phyloP scores from a whole-genome alignment of 2,329 filamentous ascomycete species.

The Truncatella angustata region DNA sequence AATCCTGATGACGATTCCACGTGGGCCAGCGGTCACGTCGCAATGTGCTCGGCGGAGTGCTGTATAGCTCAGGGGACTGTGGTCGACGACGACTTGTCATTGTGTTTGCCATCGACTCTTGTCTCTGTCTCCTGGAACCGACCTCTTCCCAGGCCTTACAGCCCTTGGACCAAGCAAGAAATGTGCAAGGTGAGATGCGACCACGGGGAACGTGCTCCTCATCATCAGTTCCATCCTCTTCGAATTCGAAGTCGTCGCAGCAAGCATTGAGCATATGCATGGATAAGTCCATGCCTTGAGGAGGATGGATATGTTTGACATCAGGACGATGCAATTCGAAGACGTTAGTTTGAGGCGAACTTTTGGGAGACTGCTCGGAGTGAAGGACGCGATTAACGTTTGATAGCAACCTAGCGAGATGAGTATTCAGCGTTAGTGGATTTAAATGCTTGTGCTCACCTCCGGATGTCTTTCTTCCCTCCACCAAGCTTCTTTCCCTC shows the following conservation, averaged over 20 bases:
- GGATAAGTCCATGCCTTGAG: constrained; percentile 18
- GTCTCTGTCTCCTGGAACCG: constrained; percentile 16
- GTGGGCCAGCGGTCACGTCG: constrained; percentile 10
- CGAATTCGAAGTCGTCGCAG: constrained; percentile 14
- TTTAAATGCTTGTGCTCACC: background rate
- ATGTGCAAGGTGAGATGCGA: constrained; percentile 41
- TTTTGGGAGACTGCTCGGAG: constrained; percentile 13
- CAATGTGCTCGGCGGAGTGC: background rate
- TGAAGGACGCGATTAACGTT: constrained; percentile 18
- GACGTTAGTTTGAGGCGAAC: constrained; percentile 19
- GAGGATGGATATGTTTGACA: constrained; percentile 18
- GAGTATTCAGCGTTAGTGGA: background rate
- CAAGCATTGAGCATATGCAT: constrained; percentile 10
- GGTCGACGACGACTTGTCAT: constrained; percentile 8
- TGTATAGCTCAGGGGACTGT: constrained; percentile 12
- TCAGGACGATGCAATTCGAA: constrained; percentile 22
- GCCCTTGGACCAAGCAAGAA: constrained; percentile 36
- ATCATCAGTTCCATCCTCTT: constrained; percentile 18
- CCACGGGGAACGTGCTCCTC: constrained; percentile 36
- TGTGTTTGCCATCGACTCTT: background rate
- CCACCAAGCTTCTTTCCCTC: background rate
- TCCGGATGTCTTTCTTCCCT: background rate
- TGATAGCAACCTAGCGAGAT: constrained; percentile 18
- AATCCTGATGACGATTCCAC: constrained; percentile 20
- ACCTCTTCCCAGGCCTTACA: constrained; percentile 27